Conservation (phyloP, 2,329 filamentous ascomycete species). For the Venturiaceae sp. region DNA sequence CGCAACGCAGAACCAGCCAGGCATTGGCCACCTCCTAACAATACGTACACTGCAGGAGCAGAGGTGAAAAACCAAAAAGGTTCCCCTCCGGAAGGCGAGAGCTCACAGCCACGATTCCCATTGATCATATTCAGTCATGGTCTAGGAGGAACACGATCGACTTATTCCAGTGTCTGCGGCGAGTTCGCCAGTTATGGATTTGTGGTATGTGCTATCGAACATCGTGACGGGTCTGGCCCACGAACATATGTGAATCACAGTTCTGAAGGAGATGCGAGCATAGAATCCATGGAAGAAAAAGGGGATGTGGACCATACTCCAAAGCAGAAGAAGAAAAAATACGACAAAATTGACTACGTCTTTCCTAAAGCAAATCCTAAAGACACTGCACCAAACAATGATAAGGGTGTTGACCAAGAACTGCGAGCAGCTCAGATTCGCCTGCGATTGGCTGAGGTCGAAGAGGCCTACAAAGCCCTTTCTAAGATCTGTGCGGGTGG, state of each 20-base stretch:
- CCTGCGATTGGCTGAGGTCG: slow-evolving; percentile 53
- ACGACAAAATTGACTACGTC: slow-evolving; percentile 51
- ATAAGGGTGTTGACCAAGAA: slow-evolving; percentile 49
- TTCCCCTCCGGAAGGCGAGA: slow-evolving; percentile 13
- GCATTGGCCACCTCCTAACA: slow-evolving; percentile 41
- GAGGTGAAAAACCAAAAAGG: slow-evolving; percentile 27
- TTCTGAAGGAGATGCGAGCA: slow-evolving; percentile 25
- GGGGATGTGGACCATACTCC: slow-evolving; percentile 24
- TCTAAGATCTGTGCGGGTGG: slow-evolving; percentile 44
- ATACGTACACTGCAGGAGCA: slow-evolving; percentile 19
- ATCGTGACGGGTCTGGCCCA: slow-evolving; percentile 55
- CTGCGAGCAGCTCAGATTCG: slow-evolving; percentile 53
- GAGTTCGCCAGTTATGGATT: slow-evolving; percentile 59
- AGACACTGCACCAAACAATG: slow-evolving; percentile 43
- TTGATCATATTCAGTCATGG: slow-evolving; percentile 59
- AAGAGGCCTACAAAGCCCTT: slow-evolving; percentile 51
- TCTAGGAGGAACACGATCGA: slow-evolving; percentile 52
- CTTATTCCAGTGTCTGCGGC: slow-evolving; percentile 53
- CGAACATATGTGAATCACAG: slow-evolving; percentile 51
- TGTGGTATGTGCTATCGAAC: slow-evolving; percentile 54
- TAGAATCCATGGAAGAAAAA: slow-evolving; percentile 17
- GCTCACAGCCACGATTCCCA: slow-evolving; percentile 42
- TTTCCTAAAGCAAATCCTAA: slow-evolving; percentile 40
- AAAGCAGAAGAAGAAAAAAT: slow-evolving; percentile 26
- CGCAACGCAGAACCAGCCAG: slow-evolving; percentile 49